Base-by-base conservation (phyloP, 768 basidiomycete genomes). In the Sutorius australiensis region DNA sequence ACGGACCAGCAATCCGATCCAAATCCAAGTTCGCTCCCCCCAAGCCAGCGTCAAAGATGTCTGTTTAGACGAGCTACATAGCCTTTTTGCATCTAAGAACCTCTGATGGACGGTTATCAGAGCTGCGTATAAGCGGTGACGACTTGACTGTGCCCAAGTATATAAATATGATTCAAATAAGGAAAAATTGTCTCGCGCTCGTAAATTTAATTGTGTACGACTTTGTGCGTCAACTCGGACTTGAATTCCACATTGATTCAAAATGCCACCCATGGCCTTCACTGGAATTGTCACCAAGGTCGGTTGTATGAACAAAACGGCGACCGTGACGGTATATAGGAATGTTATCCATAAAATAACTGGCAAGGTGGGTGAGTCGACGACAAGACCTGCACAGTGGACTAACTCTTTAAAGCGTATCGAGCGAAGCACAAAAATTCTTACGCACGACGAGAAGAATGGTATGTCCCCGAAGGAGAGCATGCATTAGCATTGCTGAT, bases 261-360 rank as follows among this genome's bases (percentile, higher is more conserved):
- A 57, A 8, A 91, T 91, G 89, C 85, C 88, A 33, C 89, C 90
- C 27, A 84, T 91, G 82, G 72, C 83, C 14, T 80, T 92, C 58
- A 77, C 77, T 21, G 90, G 90, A 16, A 61, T 83, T 36, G 91
- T 92, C 17, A 86, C 88, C 31, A 92, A 89, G 68, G 86, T 80
- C 19, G 89, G 91, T 9, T 81, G 77, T 59, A 92, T 92, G 89
- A 76, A 83, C 50, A 92, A 91, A 67, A 92, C 90, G 0, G 90
- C 80, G 13, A 92, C 91, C 0, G 89, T 92, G 44, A 84, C 87
- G 0, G 89, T 92, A 8, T 83, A 86, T 21, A 80, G 90, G 51
- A 82, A 77, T 75, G 76, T 87, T 36, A 70, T 81, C n/a, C 89
- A 92, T 63, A 79, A 80, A 55, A 63, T 80, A 43, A 92, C 89